These are phyloP conservation scores for Hanseniaspora hatyaiensis DNA, from an alignment of 805 yeast species.

Conservation along the genomic window DNA sequence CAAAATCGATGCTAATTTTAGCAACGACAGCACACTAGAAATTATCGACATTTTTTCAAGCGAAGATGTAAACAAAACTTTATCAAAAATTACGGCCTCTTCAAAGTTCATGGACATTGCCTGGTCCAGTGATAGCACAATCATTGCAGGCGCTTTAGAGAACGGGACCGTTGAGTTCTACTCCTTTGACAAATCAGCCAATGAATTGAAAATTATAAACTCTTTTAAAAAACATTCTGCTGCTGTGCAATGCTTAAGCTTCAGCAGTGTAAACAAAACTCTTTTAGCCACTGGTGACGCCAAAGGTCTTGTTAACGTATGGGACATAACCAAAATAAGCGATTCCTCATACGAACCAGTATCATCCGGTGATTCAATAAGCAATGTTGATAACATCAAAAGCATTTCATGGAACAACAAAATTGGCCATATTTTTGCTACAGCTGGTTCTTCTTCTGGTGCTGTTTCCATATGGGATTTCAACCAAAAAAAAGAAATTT, in stretches of 20 bases:
- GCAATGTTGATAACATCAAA: slow-evolving; percentile 69
- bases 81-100: slow-evolving; percentile 32
- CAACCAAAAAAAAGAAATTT: slow-evolving; percentile 73
- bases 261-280: slow-evolving; percentile 62
- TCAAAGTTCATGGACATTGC: slow-evolving; percentile 68
- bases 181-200: slow-evolving; percentile 36
- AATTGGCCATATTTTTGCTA: slow-evolving; percentile 76
- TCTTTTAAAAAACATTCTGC: slow-evolving; percentile 51
- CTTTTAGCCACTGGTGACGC: slow-evolving; percentile 77
- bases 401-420: slow-evolving; percentile 81
- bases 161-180: slow-evolving; percentile 69
- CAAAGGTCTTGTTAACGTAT: slow-evolving; percentile 77
- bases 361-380: slow-evolving; percentile 65
- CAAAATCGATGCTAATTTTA: slow-evolving; percentile 79
- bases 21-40: slow-evolving; percentile 65
- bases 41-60: slow-evolving; percentile 47
- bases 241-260: slow-evolving; percentile 59
- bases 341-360: slow-evolving; percentile 35
- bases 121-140: slow-evolving; percentile 54
- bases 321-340: slow-evolving; percentile 68
- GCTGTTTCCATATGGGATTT: slow-evolving; percentile 91
- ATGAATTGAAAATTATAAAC: slow-evolving; percentile 33
- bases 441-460: slow-evolving; percentile 66
- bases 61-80: slow-evolving; percentile 32
- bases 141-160: slow-evolving; percentile 85